A percentile compares a stretch with the other conserved stretches of the same genome.
Evolutionary conservation across 257 asterid genomes (phyloP).

Genomic region (Solanum acaule): DNA sequence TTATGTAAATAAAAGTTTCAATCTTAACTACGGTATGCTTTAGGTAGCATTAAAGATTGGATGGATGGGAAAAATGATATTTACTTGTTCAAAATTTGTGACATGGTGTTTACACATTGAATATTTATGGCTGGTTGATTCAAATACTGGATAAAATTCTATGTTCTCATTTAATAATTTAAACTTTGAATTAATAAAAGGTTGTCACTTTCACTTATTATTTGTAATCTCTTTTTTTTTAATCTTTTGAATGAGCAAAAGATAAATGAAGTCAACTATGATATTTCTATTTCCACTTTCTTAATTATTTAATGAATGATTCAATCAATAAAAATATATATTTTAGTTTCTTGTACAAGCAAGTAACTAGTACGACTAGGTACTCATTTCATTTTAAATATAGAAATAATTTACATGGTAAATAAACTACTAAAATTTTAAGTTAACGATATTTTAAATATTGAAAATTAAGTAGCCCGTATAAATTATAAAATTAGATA

Average conservation of each 20-base stretch:
- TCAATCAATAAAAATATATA: background rate
- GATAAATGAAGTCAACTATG: background rate
- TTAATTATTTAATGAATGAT: background rate
- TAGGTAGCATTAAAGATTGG: background rate
- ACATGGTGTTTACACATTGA: background rate
- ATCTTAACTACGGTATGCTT: background rate
- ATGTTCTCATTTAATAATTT: background rate
- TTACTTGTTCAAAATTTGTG: background rate
- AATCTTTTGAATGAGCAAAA: background rate
- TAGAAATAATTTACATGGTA: background rate
- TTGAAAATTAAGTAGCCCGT: background rate
- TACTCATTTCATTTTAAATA: background rate
- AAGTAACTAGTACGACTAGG: background rate
- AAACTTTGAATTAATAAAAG: background rate
- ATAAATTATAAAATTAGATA: background rate
- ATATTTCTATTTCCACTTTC: background rate
- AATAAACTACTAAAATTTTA: background rate
- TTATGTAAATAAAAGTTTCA: background rate
- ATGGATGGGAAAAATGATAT: background rate
- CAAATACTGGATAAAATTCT: background rate
- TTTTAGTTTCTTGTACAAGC: background rate
- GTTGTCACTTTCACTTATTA: background rate
- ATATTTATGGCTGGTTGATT: background rate
- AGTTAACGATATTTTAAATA: background rate
- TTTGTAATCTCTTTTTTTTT: background rate